A percentile compares a stretch with the other conserved stretches of the same genome.
Conservation (phyloP, 805 yeast genomes). For the Zygoascus flipseniorum region DNA sequence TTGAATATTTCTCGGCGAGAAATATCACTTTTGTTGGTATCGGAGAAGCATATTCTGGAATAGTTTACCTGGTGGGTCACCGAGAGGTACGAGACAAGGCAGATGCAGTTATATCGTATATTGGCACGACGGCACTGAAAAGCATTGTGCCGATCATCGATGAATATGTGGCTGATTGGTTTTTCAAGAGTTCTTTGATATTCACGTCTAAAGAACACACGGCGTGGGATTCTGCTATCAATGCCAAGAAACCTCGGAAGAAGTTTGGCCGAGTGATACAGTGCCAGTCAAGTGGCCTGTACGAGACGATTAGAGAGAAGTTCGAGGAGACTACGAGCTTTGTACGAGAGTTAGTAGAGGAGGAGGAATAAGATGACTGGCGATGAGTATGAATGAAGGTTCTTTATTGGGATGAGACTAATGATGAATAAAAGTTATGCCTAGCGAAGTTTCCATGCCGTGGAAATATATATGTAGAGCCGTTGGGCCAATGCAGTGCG, state of each 20-base stretch:
- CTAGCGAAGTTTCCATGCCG: too few species aligned
- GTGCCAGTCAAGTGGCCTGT: conserved; percentile 62
- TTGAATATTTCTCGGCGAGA: conserved; percentile 54
- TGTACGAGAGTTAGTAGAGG: conserved; percentile 30
- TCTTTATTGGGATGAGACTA: too few species aligned
- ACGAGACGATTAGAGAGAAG: conserved; percentile 68
- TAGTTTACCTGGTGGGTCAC: conserved; percentile 82
- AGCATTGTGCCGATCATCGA: conserved; percentile 82
- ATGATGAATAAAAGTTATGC: too few species aligned
- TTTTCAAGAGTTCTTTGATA: conserved; percentile 72
- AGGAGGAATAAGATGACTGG: background rate
- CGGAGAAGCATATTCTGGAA: conserved; percentile 83
- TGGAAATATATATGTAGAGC: too few species aligned
- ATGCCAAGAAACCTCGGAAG: conserved; percentile 67
- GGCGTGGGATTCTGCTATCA: conserved; percentile 60
- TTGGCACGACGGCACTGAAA: conserved; percentile 60
- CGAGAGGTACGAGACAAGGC: conserved; percentile 55
- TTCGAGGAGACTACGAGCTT: conserved; percentile 83
- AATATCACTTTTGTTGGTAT: conserved; percentile 76
- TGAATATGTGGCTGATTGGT: conserved; percentile 89
- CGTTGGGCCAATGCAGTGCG: too few species aligned
- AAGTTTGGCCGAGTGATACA: conserved; percentile 85
- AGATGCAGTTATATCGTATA: conserved; percentile 60
- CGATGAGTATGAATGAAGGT: too few species aligned
- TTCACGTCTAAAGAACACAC: conserved; percentile 68